A percentile compares a stretch with the other conserved stretches of the same genome.
Evolutionary conservation across 768 basidiomycete species (phyloP).

Genomic region (Tulasnella sp.): DNA sequence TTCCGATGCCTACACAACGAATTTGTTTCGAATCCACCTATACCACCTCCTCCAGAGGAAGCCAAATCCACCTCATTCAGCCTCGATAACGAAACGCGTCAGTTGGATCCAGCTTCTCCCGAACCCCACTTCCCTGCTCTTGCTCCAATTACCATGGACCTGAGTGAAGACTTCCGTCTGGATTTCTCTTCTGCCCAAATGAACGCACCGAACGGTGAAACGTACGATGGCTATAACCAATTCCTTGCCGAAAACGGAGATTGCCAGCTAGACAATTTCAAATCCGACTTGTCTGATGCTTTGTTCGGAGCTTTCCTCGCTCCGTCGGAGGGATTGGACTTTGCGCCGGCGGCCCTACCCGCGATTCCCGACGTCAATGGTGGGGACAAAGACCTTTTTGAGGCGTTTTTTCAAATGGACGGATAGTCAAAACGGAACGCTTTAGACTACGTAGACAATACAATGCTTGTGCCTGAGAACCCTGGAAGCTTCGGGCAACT

Average conservation of each 20-base stretch:
- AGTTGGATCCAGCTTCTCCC: no score
- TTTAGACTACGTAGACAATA: background rate
- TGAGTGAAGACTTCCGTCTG: background rate
- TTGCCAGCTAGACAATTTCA: background rate
- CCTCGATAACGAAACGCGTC: background rate
- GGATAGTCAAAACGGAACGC: background rate
- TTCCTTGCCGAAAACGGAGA: background rate
- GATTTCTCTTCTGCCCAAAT: background rate
- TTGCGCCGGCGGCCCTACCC: background rate
- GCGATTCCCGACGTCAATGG: background rate
- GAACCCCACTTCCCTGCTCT: background rate
- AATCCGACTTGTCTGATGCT: background rate
- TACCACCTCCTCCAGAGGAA: background rate
- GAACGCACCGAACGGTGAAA: no score
- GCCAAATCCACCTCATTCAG: background rate
- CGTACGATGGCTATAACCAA: no score
- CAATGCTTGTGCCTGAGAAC: background rate
- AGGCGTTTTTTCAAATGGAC: background rate
- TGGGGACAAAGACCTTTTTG: background rate
- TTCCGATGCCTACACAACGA: background rate
- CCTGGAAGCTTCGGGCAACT: background rate
- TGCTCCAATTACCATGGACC: background rate
- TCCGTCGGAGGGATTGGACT: background rate
- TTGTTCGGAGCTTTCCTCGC: background rate
- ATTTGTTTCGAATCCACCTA: background rate